Evolutionary conservation across 2,329 filamentous ascomycete genomes (phyloP), one percentile per base, ranked within the genome.

Genomic region (Lomentospora prolificans): DNA sequence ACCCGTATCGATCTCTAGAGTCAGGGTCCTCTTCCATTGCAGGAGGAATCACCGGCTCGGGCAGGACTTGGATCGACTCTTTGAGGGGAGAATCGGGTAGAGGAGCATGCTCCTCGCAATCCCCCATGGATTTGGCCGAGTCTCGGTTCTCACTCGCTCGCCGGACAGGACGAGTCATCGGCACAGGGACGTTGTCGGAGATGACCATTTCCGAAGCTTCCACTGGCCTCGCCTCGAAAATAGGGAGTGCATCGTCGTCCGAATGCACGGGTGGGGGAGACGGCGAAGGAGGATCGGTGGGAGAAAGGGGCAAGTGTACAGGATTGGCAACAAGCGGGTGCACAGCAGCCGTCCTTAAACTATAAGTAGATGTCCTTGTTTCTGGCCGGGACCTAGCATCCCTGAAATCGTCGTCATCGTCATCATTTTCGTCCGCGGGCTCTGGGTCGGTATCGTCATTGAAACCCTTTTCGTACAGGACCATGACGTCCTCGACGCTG

Each of bases 1-100:
- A 97, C 3, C 92, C 92, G 64, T 96, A 96, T 14, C 89, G 81
- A 67, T 96, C 91, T 55, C 90, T 83, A 17, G 69, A 66, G 12
- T 68, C 68, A 4, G 78, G 74, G 24, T 79, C 77, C 57, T 81
- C 74, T 3, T 73, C 68, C 12, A 75, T 70, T 12, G 22, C 17
- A 48, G 44, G 44, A 48, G 22, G 17, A 9, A 10, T 10, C 1
- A 60, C 59, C 3, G 8, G 59, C 58, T 33, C 57, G 58, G 28
- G 58, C 57, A 24, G 56, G 59, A 24, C 59, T 57, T n/a, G 58
- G 60, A 10, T 48, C 51, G 24, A 57, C 39, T 57, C 53, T 22
- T 56, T 28, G 14, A 56, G 53, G 2, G 59, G n/a, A 4, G 59
- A 61, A n/a, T 62, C 55, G 27, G 65, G 61, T 1, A 62, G 65